Base-by-base conservation (phyloP, 2,329 filamentous ascomycete genomes). In the Rhynchosporium agropyri region DNA sequence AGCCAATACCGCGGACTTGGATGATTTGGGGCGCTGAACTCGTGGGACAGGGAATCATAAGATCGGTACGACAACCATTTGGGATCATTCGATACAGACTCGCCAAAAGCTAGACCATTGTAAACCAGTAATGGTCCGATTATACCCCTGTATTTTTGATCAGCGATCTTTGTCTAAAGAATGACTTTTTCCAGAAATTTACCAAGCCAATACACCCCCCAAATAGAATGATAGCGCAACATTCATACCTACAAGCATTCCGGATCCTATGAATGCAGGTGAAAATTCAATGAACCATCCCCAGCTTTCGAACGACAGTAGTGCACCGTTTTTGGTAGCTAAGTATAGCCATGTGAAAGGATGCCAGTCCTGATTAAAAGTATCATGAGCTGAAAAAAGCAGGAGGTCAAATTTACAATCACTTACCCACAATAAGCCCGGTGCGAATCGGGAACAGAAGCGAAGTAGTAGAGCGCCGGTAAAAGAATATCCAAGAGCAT, bases 261-360 rank as follows among this genome's bases (percentile, higher is more conserved):
- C 79, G 43, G 75, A 75, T 5, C 84, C 84, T 65, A 86, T 84
- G 74, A 87, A 86, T 42, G 84, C 84, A 0, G 84, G 84, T 0
- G 84, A 86, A 68, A 79, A 81, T 67, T 86, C 83, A 51, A 85
- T 77, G 66, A 82, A 77, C 84, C 84, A 87, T 12, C 83, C 83
- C 85, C 84, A 87, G 73, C 81, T 84, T 73, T 87, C 83, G 20
- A 83, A 78, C 51, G 78, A 76, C 36, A 85, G 76, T 0, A 82
- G 82, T 15, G 73, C 72, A 65, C 80, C 83, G 49, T 76, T 79
- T 74, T 83, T 80, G 58, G 79, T 76, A 60, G 20, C 55, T 15
- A 29, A 53, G 33, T 12, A 53, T 58, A 57, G 59, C 77, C 78
- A 80, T 28, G 78, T 80, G 65, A 82, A 81, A 65, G 80, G 73